phyloP scores from a whole-genome alignment of 202 grass and related monocot genomes.

The Carex arenaria region DNA sequence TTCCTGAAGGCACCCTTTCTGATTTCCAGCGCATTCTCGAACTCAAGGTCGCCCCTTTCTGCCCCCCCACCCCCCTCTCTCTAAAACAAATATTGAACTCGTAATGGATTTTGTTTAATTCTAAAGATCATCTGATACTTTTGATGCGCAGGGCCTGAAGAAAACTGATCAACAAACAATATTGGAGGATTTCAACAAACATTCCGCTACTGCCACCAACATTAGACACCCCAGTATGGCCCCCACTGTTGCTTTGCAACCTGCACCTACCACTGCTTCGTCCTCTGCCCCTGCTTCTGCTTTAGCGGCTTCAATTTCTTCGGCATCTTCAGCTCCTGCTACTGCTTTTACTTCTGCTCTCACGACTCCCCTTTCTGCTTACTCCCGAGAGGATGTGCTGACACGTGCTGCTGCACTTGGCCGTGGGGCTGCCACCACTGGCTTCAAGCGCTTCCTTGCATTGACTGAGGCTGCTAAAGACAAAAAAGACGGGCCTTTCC shows the following conservation, averaged over 20 bases:
- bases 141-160: conserved; percentile 70
- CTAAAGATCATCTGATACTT: neutral
- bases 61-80: neutral
- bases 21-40: conserved; percentile 98
- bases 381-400: conserved; percentile 79
- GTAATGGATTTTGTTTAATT: neutral
- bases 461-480: conserved; percentile 97
- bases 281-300: conserved; percentile 23
- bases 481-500: conserved; percentile 89
- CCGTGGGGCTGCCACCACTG: conserved; percentile 83
- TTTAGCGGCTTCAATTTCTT: conserved; percentile 25
- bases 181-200: conserved; percentile 95
- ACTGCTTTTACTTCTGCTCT: conserved; percentile 36
- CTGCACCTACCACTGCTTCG: conserved; percentile 14
- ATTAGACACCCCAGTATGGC: conserved; percentile 66
- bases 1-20: conserved; percentile 79
- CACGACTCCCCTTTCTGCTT: conserved; percentile 27
- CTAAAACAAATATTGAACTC: neutral
- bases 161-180: conserved; percentile 94
- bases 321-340: conserved; percentile 35
- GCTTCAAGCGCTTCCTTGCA: conserved; percentile 97
- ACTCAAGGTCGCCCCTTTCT: conserved; percentile 57
- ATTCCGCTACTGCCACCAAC: conserved; percentile 26
- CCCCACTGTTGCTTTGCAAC: conserved; percentile 34
- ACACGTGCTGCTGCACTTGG: conserved; percentile 85